Percentiles rank a stretch among this genome's conserved stretches.
phyloP scores from a whole-genome alignment of 805 yeast species.

The Ogataea thermomethanolica region DNA sequence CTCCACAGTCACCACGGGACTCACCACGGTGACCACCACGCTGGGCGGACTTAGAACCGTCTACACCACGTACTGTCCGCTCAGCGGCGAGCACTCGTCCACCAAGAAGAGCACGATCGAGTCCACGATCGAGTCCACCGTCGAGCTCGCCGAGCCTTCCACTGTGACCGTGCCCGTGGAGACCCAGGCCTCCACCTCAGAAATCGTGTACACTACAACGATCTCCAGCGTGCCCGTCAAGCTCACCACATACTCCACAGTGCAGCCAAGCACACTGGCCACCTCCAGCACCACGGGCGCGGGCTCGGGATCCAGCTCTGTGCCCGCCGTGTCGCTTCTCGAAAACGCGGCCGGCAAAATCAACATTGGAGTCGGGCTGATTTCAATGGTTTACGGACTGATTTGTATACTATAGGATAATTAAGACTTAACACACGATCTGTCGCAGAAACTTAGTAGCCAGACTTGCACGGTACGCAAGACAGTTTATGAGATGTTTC shows the following conservation, averaged over 20 bases:
- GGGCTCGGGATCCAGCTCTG: slow-evolving; percentile 5
- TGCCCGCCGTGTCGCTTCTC: slow-evolving; percentile 14
- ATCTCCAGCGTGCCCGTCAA: slow-evolving; percentile 25
- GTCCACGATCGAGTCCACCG: slow-evolving; percentile 13
- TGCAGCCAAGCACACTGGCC: slow-evolving; percentile 4
- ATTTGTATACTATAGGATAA: slow-evolving; percentile 10
- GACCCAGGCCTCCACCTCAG: slow-evolving; percentile 13
- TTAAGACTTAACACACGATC: slow-evolving; percentile 19
- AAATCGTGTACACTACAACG: slow-evolving; percentile 25
- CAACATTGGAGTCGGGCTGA: slow-evolving; percentile 9
- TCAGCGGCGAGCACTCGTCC: slow-evolving; percentile 10
- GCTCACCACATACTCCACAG: slow-evolving; percentile 24
- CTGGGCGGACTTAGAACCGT: slow-evolving; percentile 5
- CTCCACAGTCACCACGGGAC: slow-evolving; percentile 13
- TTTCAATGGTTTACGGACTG: slow-evolving; percentile 12
- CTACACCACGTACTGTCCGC: slow-evolving; percentile 18
- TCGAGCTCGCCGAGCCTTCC: slow-evolving; percentile 19
- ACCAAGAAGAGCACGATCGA: background rate
- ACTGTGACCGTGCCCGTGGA: slow-evolving; percentile 21
- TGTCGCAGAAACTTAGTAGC: slow-evolving; percentile 40
- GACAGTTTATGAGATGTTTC: slow-evolving; percentile 39
- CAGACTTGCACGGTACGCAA: slow-evolving; percentile 24
- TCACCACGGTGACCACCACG: slow-evolving; percentile 1
- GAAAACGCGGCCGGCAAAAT: slow-evolving; percentile 17
- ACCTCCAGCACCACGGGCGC: slow-evolving; percentile 2